Conservation (phyloP, 1,139 yeast species). For the Candida sp. region DNA sequence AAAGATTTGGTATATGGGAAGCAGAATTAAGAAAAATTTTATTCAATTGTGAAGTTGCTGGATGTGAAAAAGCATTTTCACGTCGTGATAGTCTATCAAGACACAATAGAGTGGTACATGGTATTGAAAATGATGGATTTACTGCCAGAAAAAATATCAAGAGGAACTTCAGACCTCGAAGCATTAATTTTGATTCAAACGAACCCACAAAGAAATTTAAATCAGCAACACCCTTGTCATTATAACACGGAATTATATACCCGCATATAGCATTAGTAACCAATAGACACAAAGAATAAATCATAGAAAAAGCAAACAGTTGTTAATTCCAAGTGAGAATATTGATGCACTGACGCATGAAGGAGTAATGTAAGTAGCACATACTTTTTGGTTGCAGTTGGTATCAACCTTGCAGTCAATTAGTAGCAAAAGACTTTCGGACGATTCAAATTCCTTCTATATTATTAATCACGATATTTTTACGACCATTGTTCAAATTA, state of each 20-base stretch:
- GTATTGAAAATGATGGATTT: neutral
- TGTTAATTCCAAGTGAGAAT: too few relatives aligned
- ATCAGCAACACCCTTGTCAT: neutral
- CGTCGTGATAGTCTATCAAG: conserved; percentile 53
- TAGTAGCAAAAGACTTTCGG: too few relatives aligned
- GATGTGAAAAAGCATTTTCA: conserved; percentile 49
- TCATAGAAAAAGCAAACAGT: too few relatives aligned
- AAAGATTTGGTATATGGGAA: conserved; percentile 8
- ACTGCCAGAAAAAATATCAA: neutral
- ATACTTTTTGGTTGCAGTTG: too few relatives aligned
- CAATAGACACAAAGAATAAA: too few relatives aligned
- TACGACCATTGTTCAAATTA: too few relatives aligned
- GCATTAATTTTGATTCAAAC: neutral
- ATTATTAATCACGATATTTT: too few relatives aligned
- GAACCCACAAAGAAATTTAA: neutral
- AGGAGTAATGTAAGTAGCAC: too few relatives aligned
- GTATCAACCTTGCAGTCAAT: too few relatives aligned
- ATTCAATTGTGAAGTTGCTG: conserved; percentile 10
- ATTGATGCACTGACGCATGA: too few relatives aligned
- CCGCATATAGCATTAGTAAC: neutral
- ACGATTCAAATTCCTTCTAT: too few relatives aligned
- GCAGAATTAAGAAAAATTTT: conserved; percentile 8
- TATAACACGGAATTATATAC: neutral
- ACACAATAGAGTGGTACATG: conserved; percentile 50
- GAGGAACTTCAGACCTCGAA: neutral